These are phyloP conservation scores for Leptomonas pyrrhocoris DNA, from an alignment of 208 protist species.

Conservation along the genomic window DNA sequence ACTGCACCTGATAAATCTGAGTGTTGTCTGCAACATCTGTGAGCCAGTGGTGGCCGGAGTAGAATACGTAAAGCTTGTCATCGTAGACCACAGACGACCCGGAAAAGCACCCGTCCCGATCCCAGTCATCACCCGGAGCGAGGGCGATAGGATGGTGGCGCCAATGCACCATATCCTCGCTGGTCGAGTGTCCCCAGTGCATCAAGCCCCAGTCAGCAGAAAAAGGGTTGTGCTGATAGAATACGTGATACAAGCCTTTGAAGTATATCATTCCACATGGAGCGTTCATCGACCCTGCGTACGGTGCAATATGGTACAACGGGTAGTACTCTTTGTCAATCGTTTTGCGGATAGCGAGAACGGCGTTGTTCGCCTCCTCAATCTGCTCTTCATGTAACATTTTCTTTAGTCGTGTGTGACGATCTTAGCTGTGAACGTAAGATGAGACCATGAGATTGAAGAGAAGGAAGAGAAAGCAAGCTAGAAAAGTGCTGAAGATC, in stretches of 20 bases:
- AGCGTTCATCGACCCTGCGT: slow-evolving; percentile 57
- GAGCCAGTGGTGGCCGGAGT: slow-evolving; percentile 72
- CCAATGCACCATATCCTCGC: slow-evolving; percentile 69
- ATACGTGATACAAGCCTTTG: slow-evolving; percentile 65
- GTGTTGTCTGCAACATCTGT: slow-evolving; percentile 39
- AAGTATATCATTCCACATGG: slow-evolving; percentile 53
- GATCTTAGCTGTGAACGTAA: background rate
- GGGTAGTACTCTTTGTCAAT: slow-evolving; percentile 57
- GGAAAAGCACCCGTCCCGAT: slow-evolving; percentile 63
- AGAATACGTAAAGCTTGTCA: slow-evolving; percentile 62
- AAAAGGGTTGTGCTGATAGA: slow-evolving; percentile 66
- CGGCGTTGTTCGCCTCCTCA: slow-evolving; percentile 47
- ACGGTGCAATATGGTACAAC: slow-evolving; percentile 58
- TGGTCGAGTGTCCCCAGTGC: slow-evolving; percentile 70
- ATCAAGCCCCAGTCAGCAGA: slow-evolving; percentile 51
- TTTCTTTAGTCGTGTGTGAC: background rate
- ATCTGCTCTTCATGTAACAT: slow-evolving; percentile 53
- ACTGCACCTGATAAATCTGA: slow-evolving; percentile 73
- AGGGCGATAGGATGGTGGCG: slow-evolving; percentile 61
- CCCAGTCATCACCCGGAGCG: slow-evolving; percentile 64
- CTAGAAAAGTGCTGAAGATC: too few species aligned
- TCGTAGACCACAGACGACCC: slow-evolving; percentile 51
- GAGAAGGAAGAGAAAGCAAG: background rate
- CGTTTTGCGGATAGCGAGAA: slow-evolving; percentile 41
- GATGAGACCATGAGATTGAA: background rate